Conservation (phyloP, 2,329 filamentous ascomycete species). For the Penicillium sp. region DNA sequence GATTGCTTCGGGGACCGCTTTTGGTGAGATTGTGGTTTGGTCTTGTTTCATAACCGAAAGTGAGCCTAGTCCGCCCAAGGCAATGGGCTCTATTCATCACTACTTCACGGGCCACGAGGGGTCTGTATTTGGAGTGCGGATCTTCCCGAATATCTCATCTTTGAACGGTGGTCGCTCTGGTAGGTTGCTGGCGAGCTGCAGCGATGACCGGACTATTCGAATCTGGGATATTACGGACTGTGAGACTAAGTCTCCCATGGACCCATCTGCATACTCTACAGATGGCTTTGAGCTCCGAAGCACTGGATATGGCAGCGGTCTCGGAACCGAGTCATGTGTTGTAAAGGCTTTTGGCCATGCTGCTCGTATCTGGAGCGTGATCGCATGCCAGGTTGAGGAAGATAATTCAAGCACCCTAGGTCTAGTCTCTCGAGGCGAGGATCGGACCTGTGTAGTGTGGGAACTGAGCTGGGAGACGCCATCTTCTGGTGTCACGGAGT, state of each 20-base stretch:
- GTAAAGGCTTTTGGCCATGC: conserved; percentile 81
- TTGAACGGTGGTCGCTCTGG: conserved; percentile 44
- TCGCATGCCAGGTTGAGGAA: conserved; percentile 57
- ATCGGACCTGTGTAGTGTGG: conserved; percentile 78
- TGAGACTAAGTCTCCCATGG: conserved; percentile 34
- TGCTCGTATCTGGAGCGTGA: conserved; percentile 87
- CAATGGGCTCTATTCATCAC: conserved; percentile 53
- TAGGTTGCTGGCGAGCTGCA: conserved; percentile 84
- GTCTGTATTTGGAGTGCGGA: conserved; percentile 86
- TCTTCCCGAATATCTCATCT: conserved; percentile 62
- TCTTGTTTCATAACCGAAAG: conserved; percentile 57
- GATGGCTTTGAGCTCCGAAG: conserved; percentile 51
- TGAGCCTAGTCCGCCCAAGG: conserved; percentile 20
- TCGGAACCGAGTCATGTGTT: conserved; percentile 55
- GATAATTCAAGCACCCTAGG: conserved; percentile 43
- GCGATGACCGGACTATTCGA: conserved; percentile 87
- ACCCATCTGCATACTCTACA: conserved; percentile 41
- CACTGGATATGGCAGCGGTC: conserved; percentile 64
- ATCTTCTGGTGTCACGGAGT: conserved; percentile 18
- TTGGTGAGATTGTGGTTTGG: conserved; percentile 93
- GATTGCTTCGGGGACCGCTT: conserved; percentile 86
- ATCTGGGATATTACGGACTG: conserved; percentile 79
- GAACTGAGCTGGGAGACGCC: conserved; percentile 50
- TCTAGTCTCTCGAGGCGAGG: conserved; percentile 82
- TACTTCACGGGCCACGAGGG: conserved; percentile 77